These are phyloP conservation scores for Geotrichum histeridarum DNA, from an alignment of 1,139 yeast species.

Conservation along the genomic window DNA sequence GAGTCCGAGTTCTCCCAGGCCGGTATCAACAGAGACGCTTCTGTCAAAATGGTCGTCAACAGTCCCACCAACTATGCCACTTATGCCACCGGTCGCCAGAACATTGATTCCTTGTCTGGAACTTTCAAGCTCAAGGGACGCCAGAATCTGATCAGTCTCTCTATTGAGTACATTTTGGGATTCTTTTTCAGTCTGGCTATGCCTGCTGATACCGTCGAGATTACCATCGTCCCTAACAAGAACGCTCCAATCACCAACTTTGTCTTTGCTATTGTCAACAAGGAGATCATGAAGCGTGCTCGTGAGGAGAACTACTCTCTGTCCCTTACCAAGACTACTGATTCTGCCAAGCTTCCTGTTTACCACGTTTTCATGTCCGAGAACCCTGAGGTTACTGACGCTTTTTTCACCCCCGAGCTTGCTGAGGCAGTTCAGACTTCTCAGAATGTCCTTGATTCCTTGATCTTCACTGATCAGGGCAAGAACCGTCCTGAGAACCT, in stretches of 20 bases:
- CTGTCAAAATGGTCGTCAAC: conserved; percentile 47
- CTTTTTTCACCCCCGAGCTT: conserved; percentile 51
- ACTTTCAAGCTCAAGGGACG: conserved; percentile 68
- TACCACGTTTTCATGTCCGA: conserved; percentile 83
- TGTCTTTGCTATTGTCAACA: conserved; percentile 79
- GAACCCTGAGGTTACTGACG: conserved; percentile 70
- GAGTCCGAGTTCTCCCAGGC: conserved; percentile 70
- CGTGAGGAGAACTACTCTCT: conserved; percentile 76
- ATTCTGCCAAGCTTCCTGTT: conserved; percentile 66
- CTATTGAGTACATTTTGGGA: conserved; percentile 52
- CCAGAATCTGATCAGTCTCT: conserved; percentile 67
- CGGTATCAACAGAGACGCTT: conserved; percentile 49
- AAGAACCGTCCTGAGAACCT: conserved; percentile 54
- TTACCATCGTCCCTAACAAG: conserved; percentile 56
- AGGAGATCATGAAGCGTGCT: conserved; percentile 69
- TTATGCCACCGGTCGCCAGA: conserved; percentile 85
- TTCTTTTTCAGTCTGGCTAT: conserved; percentile 48
- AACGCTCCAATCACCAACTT: conserved; percentile 52
- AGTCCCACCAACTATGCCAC: conserved; percentile 65
- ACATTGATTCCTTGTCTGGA: conserved; percentile 59
- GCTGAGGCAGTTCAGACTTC: conserved; percentile 48
- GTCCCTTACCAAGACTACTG: conserved; percentile 77
- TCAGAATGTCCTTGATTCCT: conserved; percentile 52
- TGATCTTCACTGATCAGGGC: conserved; percentile 83
- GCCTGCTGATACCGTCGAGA: conserved; percentile 45